Percentiles rank a stretch among this genome's conserved stretches.
These are phyloP conservation scores for Davidsoniella australis DNA, from an alignment of 2,329 filamentous ascomycete species.

Conservation along the genomic window DNA sequence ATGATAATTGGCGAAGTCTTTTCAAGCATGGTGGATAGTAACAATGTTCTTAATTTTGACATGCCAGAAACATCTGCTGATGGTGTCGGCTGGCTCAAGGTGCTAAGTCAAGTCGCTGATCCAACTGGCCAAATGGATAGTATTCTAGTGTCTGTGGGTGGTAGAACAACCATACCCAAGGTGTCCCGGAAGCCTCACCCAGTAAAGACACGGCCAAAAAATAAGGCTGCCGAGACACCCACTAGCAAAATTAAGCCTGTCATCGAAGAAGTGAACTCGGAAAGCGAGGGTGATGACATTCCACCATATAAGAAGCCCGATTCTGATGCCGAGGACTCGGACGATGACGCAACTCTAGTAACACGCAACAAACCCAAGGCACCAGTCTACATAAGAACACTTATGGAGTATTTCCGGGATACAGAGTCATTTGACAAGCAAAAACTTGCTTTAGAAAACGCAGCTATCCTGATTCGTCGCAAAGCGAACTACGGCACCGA, in stretches of 20 bases:
- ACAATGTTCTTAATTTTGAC: slow-evolving; percentile 65
- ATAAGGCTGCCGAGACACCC: slow-evolving; percentile 19
- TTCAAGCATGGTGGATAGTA: slow-evolving; percentile 47
- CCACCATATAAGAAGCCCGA: slow-evolving; percentile 70
- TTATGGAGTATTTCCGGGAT: slow-evolving; percentile 63
- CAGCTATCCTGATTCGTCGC: slow-evolving; percentile 64
- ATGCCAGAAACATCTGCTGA: slow-evolving; percentile 58
- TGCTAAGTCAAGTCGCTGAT: slow-evolving; percentile 46
- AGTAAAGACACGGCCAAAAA: slow-evolving; percentile 16
- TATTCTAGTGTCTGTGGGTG: slow-evolving; percentile 22
- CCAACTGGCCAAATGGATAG: slow-evolving; percentile 38
- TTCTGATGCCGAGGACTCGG: slow-evolving; percentile 77
- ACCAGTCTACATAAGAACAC: slow-evolving; percentile 79
- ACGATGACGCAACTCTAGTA: slow-evolving; percentile 79
- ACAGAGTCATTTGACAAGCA: slow-evolving; percentile 74
- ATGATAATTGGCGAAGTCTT: slow-evolving; percentile 71
- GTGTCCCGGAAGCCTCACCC: slow-evolving; percentile 6
- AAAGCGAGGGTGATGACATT: slow-evolving; percentile 49
- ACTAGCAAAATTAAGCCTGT: slow-evolving; percentile 27
- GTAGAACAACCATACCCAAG: slow-evolving; percentile 12
- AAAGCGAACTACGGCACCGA: slow-evolving; percentile 83
- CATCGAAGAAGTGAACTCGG: slow-evolving; percentile 48
- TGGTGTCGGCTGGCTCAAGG: slow-evolving; percentile 62
- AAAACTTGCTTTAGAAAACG: slow-evolving; percentile 59
- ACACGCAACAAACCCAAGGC: slow-evolving; percentile 66